Evolutionary conservation across 2,329 filamentous ascomycete genomes (phyloP), one percentile per base, ranked within the genome.

Genomic region (Colletotrichum musae): DNA sequence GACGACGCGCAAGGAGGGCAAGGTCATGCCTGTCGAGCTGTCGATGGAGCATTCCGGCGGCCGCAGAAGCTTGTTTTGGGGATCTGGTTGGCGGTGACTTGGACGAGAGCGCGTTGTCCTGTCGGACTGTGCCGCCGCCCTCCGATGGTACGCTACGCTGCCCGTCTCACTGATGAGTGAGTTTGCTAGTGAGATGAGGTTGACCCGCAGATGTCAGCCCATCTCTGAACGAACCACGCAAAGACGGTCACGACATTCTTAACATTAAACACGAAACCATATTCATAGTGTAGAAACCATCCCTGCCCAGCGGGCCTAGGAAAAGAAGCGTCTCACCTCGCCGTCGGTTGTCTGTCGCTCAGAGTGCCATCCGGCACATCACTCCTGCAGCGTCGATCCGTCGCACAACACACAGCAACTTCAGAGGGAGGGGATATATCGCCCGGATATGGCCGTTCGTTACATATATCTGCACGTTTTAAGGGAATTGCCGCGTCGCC

Each of bases 21-120:
- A 36, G 32, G 32, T 36, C 7, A 3, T 36, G 7, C 32, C 32
- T 36, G 32, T 36, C 32, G 6, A 36, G 7, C 32, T 36, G 32
- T 36, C 32, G 7, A 36, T 36, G 32, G 32, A 36, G 32, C 32
- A 3, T 36, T 36, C 32, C 32, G 32, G 32, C 32, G 32, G 32
- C 32, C 32, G 32, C 32, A 18, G 43, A 67, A 57, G 51, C 58
- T 67, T 63, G 51, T 52, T 67, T 62, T 63, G 32, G 32, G 32
- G 32, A 36, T 7, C 32, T 6, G 32, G 32, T 36, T 7, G 32
- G 32, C 7, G 32, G 2, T 36, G 32, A 12, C 7, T 10, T 10
- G 32, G 32, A 36, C 9, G 7, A 43, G 21, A 64, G 32, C 12
- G 28, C 13, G 41, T 43, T 43, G 41, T 10, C 13, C 15, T 6